A percentile compares a stretch with the other conserved stretches of the same genome.
phyloP scores from a whole-genome alignment of 2,329 filamentous ascomycete genomes.

The Neocucurbitaria cava region DNA sequence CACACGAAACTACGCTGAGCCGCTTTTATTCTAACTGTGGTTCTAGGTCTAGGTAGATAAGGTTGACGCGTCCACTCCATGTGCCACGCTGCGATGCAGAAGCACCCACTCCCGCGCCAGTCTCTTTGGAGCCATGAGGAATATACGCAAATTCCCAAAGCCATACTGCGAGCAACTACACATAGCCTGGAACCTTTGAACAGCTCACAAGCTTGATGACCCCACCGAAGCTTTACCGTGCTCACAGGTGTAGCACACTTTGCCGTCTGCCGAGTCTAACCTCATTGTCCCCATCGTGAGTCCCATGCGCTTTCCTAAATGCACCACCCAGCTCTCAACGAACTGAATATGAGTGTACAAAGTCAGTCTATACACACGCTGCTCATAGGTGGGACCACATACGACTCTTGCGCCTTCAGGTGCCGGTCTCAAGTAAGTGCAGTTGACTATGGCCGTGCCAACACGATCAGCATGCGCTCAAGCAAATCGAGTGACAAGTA shows the following conservation, averaged over 20 bases:
- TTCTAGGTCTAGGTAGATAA: too few relatives aligned
- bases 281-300: slow-evolving; percentile 51
- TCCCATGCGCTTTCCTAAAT: slow-evolving; percentile 52
- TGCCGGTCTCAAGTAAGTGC: slow-evolving; percentile 55
- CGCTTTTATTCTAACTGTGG: too few relatives aligned
- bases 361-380: neutral
- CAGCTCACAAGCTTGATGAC: slow-evolving; percentile 24
- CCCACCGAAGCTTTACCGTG: slow-evolving; percentile 46
- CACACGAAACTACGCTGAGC: too few relatives aligned
- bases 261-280: slow-evolving; percentile 43
- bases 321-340: slow-evolving; percentile 54
- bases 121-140: too few relatives aligned
- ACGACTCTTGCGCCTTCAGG: slow-evolving; percentile 48
- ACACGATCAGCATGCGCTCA: neutral
- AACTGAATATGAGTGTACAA: slow-evolving; percentile 6
- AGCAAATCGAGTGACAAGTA: neutral
- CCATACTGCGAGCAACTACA: neutral
- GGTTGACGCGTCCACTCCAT: too few relatives aligned
- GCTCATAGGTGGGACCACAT: neutral
- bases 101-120: too few relatives aligned
- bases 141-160: neutral
- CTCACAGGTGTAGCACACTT: slow-evolving; percentile 49
- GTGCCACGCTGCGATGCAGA: too few relatives aligned
- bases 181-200: neutral
- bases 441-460: slow-evolving; percentile 44